phyloP scores from a whole-genome alignment of 139 green algal species.

The Haematococcus sp. region DNA sequence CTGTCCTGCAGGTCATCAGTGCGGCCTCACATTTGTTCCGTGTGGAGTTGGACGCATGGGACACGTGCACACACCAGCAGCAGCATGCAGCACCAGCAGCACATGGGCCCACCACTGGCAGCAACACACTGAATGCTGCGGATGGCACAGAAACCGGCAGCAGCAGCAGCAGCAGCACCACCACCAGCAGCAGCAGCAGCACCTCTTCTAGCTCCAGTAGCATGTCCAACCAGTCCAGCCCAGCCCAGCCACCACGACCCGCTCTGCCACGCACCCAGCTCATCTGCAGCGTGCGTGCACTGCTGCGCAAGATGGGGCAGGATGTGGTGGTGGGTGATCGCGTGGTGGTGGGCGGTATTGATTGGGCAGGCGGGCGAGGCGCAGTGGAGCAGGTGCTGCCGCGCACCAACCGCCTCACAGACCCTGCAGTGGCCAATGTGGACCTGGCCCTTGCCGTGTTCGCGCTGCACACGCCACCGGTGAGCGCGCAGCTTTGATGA shows the following conservation, averaged over 20 bases:
- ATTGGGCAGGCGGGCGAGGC: conserved; percentile 66
- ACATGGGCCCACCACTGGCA: background rate
- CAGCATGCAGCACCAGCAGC: conserved; percentile 16
- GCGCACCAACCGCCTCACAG: conserved; percentile 60
- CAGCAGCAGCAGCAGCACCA: conserved; percentile 15
- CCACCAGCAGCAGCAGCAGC: background rate
- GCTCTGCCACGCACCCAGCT: conserved; percentile 51
- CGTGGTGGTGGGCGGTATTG: conserved; percentile 74
- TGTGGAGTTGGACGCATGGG: conserved; percentile 48
- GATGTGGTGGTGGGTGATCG: conserved; percentile 86
- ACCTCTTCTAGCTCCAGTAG: no score
- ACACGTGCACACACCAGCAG: conserved; percentile 12
- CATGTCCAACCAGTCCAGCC: background rate
- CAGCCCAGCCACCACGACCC: conserved; percentile 1
- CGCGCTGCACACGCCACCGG: conserved; percentile 65
- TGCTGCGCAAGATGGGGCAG: conserved; percentile 91
- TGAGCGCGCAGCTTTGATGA: conserved; percentile 24
- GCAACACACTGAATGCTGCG: no score
- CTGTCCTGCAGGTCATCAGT: conserved; percentile 64
- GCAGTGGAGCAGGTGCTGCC: conserved; percentile 77
- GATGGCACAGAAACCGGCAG: no score
- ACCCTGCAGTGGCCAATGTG: conserved; percentile 91
- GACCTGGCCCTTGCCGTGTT: conserved; percentile 91
- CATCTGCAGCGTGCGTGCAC: conserved; percentile 77
- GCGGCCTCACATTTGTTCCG: conserved; percentile 82